Base-by-base conservation (phyloP, 345 rosid species). In the Eucalyptus erythrocorys region DNA sequence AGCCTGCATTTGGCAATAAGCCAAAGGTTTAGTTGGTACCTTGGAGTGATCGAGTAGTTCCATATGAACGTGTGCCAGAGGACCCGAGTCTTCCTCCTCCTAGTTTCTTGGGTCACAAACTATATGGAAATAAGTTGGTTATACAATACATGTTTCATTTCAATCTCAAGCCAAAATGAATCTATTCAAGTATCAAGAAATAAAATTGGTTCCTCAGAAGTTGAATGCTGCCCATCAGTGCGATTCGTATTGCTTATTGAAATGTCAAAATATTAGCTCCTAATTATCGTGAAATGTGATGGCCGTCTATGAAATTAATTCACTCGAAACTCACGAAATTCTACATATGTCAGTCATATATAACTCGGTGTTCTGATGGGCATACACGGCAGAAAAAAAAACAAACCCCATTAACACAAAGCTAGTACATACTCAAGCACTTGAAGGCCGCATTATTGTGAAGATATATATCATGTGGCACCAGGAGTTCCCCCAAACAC, bases 401-500 rank as follows among this genome's bases (percentile, higher is more conserved):
- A 32, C 40, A 66, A 32, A 66, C 22, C 22, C 8, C 34, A 8
- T 66, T 8, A 32, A 40, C 37, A 55, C 61, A 22, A n/a, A 66
- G 40, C 87, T 92, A 15, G 89, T 91, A 21, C 94, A 92, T 66
- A 1, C 79, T 32, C 12, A 66, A 17, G 79, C 11, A 32, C 79
- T 32, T 66, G 79, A 66, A 34, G 43, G 10, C 76, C 37, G 79
- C 40, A n/a, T 66, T n/a, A 32, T n/a, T 14, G 11, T 66, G 40
- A 66, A 66, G 42, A 17, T 32, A 32, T 66, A 32, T 87, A 68
- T 89, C 93, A 88, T 87, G 88, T 81, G 91, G 71, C 91, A 90
- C 91, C 92, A 61, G 79, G 94, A 94, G 95, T 92, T 93, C 94
- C 93, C 93, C 94, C 93, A 93, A 94, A 94, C 96, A 93, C 92